phyloP scores from a whole-genome alignment of 75 land plant species.

The Pseudotsuga menziesii region DNA sequence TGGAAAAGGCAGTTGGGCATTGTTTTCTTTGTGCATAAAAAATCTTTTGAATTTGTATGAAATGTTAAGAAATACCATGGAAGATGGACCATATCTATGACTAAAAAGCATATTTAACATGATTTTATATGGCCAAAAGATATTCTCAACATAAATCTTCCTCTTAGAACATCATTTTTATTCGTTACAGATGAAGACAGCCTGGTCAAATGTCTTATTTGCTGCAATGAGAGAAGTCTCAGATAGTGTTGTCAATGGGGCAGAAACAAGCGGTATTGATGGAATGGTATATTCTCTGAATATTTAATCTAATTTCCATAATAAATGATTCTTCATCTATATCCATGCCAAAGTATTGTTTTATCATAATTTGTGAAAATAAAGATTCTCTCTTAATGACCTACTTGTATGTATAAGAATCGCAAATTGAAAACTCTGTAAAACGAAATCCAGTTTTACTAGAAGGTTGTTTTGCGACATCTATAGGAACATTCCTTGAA shows the following conservation, averaged over 20 bases:
- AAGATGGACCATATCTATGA: background rate
- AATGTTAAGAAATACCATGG: background rate
- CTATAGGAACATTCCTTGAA: background rate
- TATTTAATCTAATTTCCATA: background rate
- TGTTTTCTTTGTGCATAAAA: constrained; percentile 1
- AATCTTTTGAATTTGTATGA: background rate
- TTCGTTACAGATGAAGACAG: constrained; percentile 62
- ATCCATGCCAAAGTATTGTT: background rate
- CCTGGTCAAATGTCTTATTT: constrained; percentile 86
- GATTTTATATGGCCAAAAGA: background rate
- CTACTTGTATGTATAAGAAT: background rate
- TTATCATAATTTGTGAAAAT: background rate
- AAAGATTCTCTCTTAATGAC: no score
- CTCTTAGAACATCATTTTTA: background rate
- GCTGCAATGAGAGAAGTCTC: constrained; percentile 84
- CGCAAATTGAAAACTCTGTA: background rate
- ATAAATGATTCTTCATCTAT: background rate
- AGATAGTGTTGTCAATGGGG: constrained; percentile 83
- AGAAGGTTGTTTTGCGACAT: background rate
- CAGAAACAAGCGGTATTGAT: constrained; percentile 80
- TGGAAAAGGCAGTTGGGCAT: background rate
- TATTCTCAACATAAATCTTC: background rate
- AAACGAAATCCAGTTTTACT: background rate
- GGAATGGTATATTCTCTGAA: constrained; percentile 64
- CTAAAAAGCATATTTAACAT: background rate